Evolutionary conservation across 352 stramenopile species (phyloP).

Genomic region (Globisporangium cylindrosporum): DNA sequence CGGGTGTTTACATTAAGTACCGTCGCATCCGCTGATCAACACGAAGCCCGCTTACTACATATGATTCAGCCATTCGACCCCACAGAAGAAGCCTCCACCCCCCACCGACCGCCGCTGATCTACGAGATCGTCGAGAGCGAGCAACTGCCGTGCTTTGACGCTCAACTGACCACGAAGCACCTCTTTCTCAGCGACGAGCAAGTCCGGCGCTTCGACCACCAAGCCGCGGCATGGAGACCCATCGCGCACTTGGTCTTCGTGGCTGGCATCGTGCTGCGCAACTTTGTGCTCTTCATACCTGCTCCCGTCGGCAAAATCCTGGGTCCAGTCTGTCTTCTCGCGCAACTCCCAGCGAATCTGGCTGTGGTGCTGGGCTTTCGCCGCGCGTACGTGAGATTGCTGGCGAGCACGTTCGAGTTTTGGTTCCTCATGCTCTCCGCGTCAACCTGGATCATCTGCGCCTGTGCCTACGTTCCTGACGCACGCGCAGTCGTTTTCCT

Average conservation of each 20-base stretch:
- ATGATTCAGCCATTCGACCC: background rate
- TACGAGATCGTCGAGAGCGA: slow-evolving; percentile 11
- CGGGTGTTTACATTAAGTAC: too few relatives aligned
- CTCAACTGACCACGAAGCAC: background rate
- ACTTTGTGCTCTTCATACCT: slow-evolving; percentile 2
- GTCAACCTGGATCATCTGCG: background rate
- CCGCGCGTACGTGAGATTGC: slow-evolving; percentile 1
- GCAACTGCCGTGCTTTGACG: slow-evolving; percentile 2
- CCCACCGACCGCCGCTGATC: background rate
- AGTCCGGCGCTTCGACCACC: background rate
- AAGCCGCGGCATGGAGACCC: background rate
- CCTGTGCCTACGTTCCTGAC: background rate
- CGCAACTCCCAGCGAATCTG: background rate
- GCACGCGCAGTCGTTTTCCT: background rate
- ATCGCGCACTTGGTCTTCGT: background rate
- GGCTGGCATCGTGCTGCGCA: background rate
- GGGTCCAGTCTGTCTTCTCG: background rate
- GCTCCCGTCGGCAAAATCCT: background rate
- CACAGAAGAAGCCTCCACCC: background rate
- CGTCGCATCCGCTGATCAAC: too few relatives aligned
- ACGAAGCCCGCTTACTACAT: too few relatives aligned
- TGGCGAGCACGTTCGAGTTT: slow-evolving; percentile 3
- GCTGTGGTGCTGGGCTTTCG: background rate
- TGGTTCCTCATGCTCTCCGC: background rate
- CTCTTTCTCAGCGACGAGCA: slow-evolving; percentile 1